Base-by-base conservation (phyloP, 2,329 filamentous ascomycete genomes). In the Madurella fahalii region DNA sequence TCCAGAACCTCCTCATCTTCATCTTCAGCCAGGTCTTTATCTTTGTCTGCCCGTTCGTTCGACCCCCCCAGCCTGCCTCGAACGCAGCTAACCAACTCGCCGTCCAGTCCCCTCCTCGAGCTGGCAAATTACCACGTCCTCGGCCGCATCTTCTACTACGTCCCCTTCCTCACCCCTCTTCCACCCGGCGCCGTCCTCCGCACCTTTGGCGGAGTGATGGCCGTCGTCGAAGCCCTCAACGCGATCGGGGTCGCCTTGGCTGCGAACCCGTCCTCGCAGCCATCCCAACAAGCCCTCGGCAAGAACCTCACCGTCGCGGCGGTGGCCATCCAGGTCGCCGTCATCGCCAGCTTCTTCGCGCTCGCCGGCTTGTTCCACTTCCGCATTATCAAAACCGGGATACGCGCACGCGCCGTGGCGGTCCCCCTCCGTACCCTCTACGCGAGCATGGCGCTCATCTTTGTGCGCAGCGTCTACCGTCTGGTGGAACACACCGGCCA, bases 81-180 rank as follows among this genome's bases (percentile, higher is more conserved):
- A 40, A 25, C 17, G n/a, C 11, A 45, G 16, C 41, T n/a, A 30
- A 43, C 25, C n/a, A 39, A 17, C 31, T 30, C 8, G 15, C 40
- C 3, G 7, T 34, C 12, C 53, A 81, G 80, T 2, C 84, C 84
- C 0, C 71, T 86, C 4, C 78, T 85, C 48, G 82, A 84, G 56
- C 77, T 84, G 3, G 76, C 79, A 55, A 85, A 86, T 69, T 87
- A 86, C 68, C 78, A 84, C 62, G 74, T 85, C 56, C 78, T 87
- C 50, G 79, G 79, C 3, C 78, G 83, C 2, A 72, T 84, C 11
- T 73, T 87, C 25, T 79, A 79, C 68, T 87, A 86, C 66, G 74
- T 85, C 2, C 84, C 84, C 0, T 80, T 83, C 63, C 73, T 78
- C 50, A 73, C 83, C 0, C 83, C 83, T 0, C 65, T 82, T n/a